These are phyloP conservation scores for Thecaphora frezii DNA, from an alignment of 1,284 basidiomycete species.

Conservation along the genomic window DNA sequence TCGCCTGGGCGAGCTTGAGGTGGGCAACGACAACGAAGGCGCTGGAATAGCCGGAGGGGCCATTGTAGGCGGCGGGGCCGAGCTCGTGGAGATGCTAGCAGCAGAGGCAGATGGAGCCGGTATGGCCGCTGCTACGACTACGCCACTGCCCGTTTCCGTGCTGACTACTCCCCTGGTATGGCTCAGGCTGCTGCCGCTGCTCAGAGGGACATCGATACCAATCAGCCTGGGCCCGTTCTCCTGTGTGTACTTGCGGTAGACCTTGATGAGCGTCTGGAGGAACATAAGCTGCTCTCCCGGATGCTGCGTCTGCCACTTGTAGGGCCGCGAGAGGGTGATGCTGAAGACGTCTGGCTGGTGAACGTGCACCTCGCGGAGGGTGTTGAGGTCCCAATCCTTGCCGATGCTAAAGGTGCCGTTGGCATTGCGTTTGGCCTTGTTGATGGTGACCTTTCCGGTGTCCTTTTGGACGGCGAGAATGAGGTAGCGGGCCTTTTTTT, in stretches of 20 bases:
- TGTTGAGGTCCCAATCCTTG: slow-evolving; percentile 88
- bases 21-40: background rate
- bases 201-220: slow-evolving; percentile 30
- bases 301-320: slow-evolving; percentile 54
- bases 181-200: background rate
- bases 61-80: background rate
- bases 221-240: slow-evolving; percentile 29
- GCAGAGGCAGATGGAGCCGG: no score
- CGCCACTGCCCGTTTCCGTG: no score
- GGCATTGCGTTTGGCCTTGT: slow-evolving; percentile 94
- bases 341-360: slow-evolving; percentile 57
- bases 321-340: slow-evolving; percentile 46
- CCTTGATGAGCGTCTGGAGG: slow-evolving; percentile 43
- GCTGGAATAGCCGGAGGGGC: background rate
- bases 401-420: slow-evolving; percentile 95
- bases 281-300: slow-evolving; percentile 47
- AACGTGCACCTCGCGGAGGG: slow-evolving; percentile 78
- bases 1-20: background rate
- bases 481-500: slow-evolving; percentile 54
- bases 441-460: slow-evolving; percentile 48
- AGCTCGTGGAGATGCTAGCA: background rate
- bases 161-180: no score
- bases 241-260: slow-evolving; percentile 49
- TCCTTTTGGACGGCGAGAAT: slow-evolving; percentile 48
- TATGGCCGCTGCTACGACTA: no score